Conservation (phyloP, 441 rosid genomes). For the Jatropha multifida region DNA sequence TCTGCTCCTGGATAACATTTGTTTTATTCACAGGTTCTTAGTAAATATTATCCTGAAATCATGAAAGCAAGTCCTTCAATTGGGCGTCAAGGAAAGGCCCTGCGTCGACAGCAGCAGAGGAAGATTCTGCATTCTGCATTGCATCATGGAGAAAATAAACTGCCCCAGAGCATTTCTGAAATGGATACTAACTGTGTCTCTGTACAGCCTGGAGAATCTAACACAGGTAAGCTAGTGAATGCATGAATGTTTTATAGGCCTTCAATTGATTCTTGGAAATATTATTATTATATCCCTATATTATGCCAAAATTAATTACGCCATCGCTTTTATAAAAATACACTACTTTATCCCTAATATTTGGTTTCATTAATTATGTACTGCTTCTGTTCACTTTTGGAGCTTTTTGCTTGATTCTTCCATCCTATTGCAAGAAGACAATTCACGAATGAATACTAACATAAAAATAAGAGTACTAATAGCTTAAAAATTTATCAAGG, state of each 20-base stretch:
- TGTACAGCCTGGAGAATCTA: slow-evolving; percentile 18
- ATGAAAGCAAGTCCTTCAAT: slow-evolving; percentile 65
- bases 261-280: slow-evolving; percentile 5
- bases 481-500: neutral
- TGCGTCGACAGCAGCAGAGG: slow-evolving; percentile 74
- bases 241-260: slow-evolving; percentile 15
- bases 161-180: slow-evolving; percentile 25
- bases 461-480: neutral
- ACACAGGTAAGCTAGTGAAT: slow-evolving; percentile 26
- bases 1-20: neutral
- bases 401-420: neutral
- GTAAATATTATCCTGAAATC: slow-evolving; percentile 67
- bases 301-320: too few relatives aligned
- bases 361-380: too few relatives aligned
- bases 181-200: slow-evolving; percentile 22
- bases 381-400: too few relatives aligned
- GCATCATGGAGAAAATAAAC: slow-evolving; percentile 22
- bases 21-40: slow-evolving; percentile 60
- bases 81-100: slow-evolving; percentile 93
- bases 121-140: slow-evolving; percentile 38
- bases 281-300: too few relatives aligned
- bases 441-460: neutral
- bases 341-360: too few relatives aligned
- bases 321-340: too few relatives aligned
- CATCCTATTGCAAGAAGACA: neutral